Evolutionary conservation across 2,329 filamentous ascomycete species (phyloP).

Genomic region (Ascochyta lentis): DNA sequence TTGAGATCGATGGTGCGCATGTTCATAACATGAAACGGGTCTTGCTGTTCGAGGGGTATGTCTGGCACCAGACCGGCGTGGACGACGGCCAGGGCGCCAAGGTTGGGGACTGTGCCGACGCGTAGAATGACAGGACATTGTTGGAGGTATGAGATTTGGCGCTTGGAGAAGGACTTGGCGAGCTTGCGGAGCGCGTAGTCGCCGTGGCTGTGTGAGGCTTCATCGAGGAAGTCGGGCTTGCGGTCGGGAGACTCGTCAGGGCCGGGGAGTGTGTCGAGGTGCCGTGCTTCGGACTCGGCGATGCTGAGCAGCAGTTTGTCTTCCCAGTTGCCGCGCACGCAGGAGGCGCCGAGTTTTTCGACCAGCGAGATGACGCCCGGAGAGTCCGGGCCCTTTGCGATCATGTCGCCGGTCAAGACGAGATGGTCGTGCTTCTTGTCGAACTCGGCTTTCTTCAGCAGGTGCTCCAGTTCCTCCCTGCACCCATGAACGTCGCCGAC

Average conservation of each 20-base stretch:
- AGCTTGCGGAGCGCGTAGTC: constrained; percentile 57
- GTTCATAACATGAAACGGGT: constrained; percentile 87
- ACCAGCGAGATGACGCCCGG: constrained; percentile 77
- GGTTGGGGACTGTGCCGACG: constrained; percentile 66
- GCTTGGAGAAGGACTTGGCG: constrained; percentile 62
- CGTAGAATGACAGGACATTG: constrained; percentile 79
- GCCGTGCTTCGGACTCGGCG: constrained; percentile 46
- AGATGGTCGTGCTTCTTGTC: constrained; percentile 60
- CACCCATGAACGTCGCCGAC: constrained; percentile 95
- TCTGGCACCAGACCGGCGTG: constrained; percentile 87
- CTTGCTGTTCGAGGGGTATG: constrained; percentile 70
- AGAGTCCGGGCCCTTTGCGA: constrained; percentile 88
- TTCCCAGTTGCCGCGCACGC: constrained; percentile 92
- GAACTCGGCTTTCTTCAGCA: constrained; percentile 73
- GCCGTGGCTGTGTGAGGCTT: constrained; percentile 41
- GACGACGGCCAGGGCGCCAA: constrained; percentile 74
- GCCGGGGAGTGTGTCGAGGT: constrained; percentile 26
- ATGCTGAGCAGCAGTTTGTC: constrained; percentile 79
- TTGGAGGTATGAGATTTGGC: constrained; percentile 73
- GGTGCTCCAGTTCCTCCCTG: constrained; percentile 62
- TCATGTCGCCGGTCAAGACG: constrained; percentile 50
- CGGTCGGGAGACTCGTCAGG: constrained; percentile 42
- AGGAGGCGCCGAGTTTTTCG: constrained; percentile 75
- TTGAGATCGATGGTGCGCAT: constrained; percentile 79
- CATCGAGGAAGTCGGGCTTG: constrained; percentile 39